Conservation (phyloP, 2,329 filamentous ascomycete genomes). For the Penicillium sp. region DNA sequence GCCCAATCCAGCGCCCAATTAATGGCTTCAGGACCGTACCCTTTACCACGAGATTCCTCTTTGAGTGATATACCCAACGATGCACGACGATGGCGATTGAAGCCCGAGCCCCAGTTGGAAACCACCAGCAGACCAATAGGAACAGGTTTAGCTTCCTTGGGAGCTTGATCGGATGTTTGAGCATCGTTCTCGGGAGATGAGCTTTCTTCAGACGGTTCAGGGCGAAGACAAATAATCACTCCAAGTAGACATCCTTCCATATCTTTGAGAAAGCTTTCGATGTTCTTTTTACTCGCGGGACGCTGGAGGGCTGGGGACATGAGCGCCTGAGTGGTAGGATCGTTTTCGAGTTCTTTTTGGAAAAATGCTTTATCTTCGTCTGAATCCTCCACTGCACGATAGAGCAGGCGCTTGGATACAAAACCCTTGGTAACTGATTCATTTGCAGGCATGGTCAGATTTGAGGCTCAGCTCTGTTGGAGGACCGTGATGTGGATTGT, state of each 20-base stretch:
- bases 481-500: neutral
- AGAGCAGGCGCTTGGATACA: slow-evolving; percentile 10
- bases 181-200: neutral
- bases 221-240: neutral
- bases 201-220: neutral
- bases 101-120: neutral
- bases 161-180: neutral
- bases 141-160: neutral
- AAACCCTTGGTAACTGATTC: neutral
- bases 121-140: neutral
- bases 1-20: neutral
- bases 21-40: neutral
- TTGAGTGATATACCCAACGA: neutral
- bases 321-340: slow-evolving; percentile 3
- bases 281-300: neutral
- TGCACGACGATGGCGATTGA: neutral
- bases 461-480: neutral
- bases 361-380: slow-evolving; percentile 14
- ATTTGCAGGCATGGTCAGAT: neutral
- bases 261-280: neutral
- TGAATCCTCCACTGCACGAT: slow-evolving; percentile 12
- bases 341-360: slow-evolving; percentile 3
- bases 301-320: neutral
- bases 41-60: neutral
- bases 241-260: neutral